Percentiles rank a stretch among this genome's conserved stretches.
Conservation (phyloP, 176 grass and related monocot species). For the Saccharum officinarum region DNA sequence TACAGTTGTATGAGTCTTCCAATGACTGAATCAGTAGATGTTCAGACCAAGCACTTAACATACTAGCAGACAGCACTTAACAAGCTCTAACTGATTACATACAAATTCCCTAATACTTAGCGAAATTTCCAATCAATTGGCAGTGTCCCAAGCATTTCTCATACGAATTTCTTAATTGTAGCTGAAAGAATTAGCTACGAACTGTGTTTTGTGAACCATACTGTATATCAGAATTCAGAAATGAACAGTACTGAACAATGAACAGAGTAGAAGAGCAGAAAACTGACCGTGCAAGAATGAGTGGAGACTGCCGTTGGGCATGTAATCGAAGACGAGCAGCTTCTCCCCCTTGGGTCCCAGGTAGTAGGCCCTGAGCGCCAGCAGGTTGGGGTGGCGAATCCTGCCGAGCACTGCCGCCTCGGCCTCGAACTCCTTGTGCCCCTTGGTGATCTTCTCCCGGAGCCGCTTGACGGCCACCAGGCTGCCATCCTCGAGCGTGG, state of each 20-base stretch:
- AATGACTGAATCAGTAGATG: too few relatives aligned
- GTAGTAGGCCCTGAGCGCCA: constrained; percentile 62
- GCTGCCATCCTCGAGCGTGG: constrained; percentile 69
- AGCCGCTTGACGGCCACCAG: constrained; percentile 68
- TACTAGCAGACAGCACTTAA: neutral
- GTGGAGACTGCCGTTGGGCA: constrained; percentile 64
- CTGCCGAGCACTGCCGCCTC: constrained; percentile 60
- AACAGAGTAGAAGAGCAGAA: neutral
- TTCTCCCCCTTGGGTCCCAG: constrained; percentile 79
- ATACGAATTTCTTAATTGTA: neutral
- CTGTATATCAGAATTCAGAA: neutral
- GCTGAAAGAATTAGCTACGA: neutral
- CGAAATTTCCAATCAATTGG: neutral
- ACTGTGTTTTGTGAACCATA: neutral
- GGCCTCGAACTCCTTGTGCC: constrained; percentile 64
- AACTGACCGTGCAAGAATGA: constrained; percentile 57
- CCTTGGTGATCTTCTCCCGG: constrained; percentile 82
- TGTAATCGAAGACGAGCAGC: constrained; percentile 68
- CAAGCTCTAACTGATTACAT: too few relatives aligned
- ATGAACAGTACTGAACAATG: neutral
- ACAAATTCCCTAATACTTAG: too few relatives aligned
- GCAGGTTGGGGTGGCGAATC: constrained; percentile 54
- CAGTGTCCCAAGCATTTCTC: neutral
- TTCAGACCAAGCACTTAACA: neutral
- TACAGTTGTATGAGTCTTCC: too few relatives aligned